These are phyloP conservation scores for Rhizoclosmatium globosum DNA, from an alignment of 192 early-diverging fungal species.

Conservation along the genomic window DNA sequence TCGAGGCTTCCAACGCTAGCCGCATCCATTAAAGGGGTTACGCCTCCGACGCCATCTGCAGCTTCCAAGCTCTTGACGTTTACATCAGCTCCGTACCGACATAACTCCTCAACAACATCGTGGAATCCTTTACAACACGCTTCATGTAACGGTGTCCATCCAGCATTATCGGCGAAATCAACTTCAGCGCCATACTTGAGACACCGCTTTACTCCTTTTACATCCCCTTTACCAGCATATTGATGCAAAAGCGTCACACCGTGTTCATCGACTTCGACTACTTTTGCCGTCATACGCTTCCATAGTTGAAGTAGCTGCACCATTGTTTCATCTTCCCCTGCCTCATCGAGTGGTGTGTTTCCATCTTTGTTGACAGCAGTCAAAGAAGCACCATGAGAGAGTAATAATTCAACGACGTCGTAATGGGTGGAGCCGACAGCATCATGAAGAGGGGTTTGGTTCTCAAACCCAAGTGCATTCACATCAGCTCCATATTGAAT, in stretches of 20 bases:
- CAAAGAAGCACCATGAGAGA: conserved; percentile 57
- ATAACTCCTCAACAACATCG: conserved; percentile 46
- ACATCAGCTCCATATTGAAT: conserved; percentile 61
- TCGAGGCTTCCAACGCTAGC: conserved; percentile 38
- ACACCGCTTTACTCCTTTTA: conserved; percentile 35
- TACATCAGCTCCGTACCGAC: conserved; percentile 56
- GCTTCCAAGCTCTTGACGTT: not conserved
- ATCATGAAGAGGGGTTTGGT: conserved; percentile 70
- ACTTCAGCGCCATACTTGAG: conserved; percentile 61
- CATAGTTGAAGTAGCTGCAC: conserved; percentile 48
- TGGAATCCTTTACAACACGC: conserved; percentile 48
- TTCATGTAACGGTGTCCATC: conserved; percentile 62
- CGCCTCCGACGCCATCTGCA: not conserved
- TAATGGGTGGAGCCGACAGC: conserved; percentile 55
- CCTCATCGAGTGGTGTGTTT: conserved; percentile 54
- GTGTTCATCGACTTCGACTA: conserved; percentile 41
- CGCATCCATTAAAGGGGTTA: conserved; percentile 59
- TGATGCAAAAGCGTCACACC: conserved; percentile 57
- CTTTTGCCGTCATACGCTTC: conserved; percentile 47
- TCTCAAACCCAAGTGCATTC: conserved; percentile 53
- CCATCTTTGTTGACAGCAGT: conserved; percentile 52
- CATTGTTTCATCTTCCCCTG: conserved; percentile 46
- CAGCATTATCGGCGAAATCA: conserved; percentile 46
- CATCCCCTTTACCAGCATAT: conserved; percentile 44
- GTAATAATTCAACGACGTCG: conserved; percentile 57